A percentile compares a stretch with the other conserved stretches of the same genome.
phyloP scores from a whole-genome alignment of 345 rosid species.

The Psidium guajava region DNA sequence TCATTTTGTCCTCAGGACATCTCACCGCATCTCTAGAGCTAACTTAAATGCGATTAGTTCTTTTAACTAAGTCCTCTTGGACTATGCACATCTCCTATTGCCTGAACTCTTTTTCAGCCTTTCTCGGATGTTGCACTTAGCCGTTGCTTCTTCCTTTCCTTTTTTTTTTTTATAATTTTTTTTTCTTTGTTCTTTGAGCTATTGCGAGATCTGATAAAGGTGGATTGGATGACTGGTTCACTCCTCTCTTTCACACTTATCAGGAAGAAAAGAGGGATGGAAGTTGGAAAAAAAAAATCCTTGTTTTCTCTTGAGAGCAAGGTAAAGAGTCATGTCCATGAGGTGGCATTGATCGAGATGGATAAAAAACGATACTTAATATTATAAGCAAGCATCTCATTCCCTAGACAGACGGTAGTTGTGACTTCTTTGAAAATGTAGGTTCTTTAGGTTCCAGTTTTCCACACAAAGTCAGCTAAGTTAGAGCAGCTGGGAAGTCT shows the following conservation, averaged over 20 bases:
- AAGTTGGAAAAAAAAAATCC: background rate
- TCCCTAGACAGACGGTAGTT: background rate
- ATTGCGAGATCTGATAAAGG: background rate
- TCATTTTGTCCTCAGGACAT: conserved; percentile 8
- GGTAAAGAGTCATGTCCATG: background rate
- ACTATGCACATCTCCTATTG: background rate
- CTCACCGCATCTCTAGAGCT: background rate
- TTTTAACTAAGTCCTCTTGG: background rate
- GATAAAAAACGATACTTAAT: background rate
- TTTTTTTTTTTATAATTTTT: background rate
- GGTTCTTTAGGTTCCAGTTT: background rate
- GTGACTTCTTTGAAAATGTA: background rate
- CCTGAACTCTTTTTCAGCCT: background rate
- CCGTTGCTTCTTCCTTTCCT: background rate
- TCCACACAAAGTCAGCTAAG: background rate
- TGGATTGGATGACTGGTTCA: background rate
- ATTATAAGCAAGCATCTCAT: background rate
- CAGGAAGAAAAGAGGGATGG: background rate
- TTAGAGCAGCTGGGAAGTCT: background rate
- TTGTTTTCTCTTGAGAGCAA: background rate
- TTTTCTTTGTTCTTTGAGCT: background rate
- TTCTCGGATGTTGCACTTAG: background rate
- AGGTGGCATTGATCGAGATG: background rate
- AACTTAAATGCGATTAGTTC: background rate
- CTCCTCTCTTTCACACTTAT: background rate